These are phyloP conservation scores for Echium plantagineum DNA, from an alignment of 257 asterid species.

Conservation along the genomic window DNA sequence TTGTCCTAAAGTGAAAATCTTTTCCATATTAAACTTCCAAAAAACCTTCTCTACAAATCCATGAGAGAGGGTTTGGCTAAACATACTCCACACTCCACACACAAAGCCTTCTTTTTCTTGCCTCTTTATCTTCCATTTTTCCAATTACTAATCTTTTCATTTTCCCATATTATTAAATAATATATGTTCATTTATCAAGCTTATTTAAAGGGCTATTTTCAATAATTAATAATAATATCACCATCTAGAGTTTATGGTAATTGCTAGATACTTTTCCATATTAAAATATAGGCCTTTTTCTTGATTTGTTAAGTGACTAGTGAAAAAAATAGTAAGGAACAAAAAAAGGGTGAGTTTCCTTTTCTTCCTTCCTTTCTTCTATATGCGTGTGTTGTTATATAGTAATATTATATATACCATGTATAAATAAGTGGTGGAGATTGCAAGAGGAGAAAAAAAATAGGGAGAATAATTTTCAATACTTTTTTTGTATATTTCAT, in stretches of 20 bases:
- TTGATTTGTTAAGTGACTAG: neutral
- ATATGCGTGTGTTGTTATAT: neutral
- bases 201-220: no score
- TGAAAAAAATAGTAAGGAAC: neutral
- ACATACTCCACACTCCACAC: neutral
- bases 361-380: neutral
- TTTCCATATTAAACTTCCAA: neutral
- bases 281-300: neutral
- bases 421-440: neutral
- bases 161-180: no score
- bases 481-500: constrained; percentile 53
- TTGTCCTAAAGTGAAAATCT: neutral
- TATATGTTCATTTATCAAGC: no score
- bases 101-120: neutral
- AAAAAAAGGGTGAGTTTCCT: neutral
- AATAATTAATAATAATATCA: no score
- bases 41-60: neutral
- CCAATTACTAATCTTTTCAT: neutral
- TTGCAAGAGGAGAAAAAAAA: neutral
- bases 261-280: neutral
- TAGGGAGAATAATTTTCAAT: neutral
- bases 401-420: neutral
- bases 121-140: neutral
- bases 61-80: neutral
- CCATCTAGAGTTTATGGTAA: no score